Evolutionary conservation across 1,139 yeast genomes (phyloP).

Genomic region (Candida albicans): DNA sequence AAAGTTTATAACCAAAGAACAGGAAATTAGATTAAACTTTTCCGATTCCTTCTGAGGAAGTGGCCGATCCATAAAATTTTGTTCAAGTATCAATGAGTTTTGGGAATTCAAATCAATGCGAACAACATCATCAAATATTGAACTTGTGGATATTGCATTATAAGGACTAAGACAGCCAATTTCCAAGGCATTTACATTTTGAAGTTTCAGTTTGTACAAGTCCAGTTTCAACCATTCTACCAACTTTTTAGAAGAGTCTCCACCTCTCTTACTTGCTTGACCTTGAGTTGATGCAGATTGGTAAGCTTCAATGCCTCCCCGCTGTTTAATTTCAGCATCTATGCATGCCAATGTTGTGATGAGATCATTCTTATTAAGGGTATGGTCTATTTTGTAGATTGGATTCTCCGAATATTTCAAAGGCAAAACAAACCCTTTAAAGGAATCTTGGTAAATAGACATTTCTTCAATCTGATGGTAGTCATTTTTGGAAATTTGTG

Average conservation of each 20-base stretch:
- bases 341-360: conserved; percentile 47
- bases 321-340: conserved; percentile 55
- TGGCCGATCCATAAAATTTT: conserved; percentile 82
- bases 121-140: conserved; percentile 46
- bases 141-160: conserved; percentile 65
- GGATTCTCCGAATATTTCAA: conserved; percentile 16
- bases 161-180: conserved; percentile 75
- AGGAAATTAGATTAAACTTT: conserved; percentile 66
- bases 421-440: conserved; percentile 8
- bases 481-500: conserved; percentile 19
- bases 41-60: conserved; percentile 47
- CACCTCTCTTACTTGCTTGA: conserved; percentile 75
- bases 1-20: conserved; percentile 85
- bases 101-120: conserved; percentile 84
- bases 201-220: conserved; percentile 14
- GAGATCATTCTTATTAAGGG: conserved; percentile 17
- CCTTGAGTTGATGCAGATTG: conserved; percentile 90
- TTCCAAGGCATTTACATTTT: conserved; percentile 56
- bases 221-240: conserved; percentile 60
- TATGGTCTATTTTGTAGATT: conserved; percentile 23
- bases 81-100: conserved; percentile 66
- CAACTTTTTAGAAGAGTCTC: conserved; percentile 80
- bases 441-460: conserved; percentile 5
- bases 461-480: conserved; percentile 20
- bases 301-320: conserved; percentile 74